Evolutionary conservation across 306 rosid species (phyloP), one percentile per base, ranked within the genome.

Genomic region (Ammopiptanthus mongolicus): DNA sequence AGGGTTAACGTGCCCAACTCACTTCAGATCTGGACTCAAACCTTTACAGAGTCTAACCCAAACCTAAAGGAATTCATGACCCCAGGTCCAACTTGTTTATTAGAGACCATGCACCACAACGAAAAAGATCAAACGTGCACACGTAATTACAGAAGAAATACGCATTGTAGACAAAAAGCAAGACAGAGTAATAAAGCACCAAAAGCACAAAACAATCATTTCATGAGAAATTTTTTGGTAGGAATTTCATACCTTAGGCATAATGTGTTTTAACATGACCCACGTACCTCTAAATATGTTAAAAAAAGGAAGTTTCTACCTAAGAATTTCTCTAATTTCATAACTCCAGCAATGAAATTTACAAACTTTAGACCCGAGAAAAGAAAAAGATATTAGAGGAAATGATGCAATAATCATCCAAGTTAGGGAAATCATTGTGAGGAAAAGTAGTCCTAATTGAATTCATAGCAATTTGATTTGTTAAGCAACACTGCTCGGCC

Each of bases 1-100:
- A 63, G 74, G 44, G 42, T 9, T 10, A 42, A 22, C 12, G 25
- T 23, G 25, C 5, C 52, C 50, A 7, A 18, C 8, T 37, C 3
- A 65, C 31, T 68, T 48, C 22, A 8, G 5, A 4, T 18, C 23
- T n/a, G n/a, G 65, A 41, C 9, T 18, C 8, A 28, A 28, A 50
- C 70, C 66, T 51, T 28, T 33, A 66, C 59, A 33, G 14, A 23
- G 66, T 14, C 57, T 70, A 52, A 15, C 46, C 36, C 51, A 59
- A 52, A 71, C 56, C 65, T 46, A 42, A 69, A 76, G 81, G 42
- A 64, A 58, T 28, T 21, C 2, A 60, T n/a, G 84, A 75, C 65
- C 88, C 83, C 73, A 80, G 63, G 29, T 44, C 64, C 79, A 57
- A 57, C 73, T 56, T 22, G 52, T 60, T 47, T 58, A 2, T 15